These are phyloP conservation scores for Berberis thunbergii DNA, from an alignment of 164 flowering plant species.

Conservation along the genomic window DNA sequence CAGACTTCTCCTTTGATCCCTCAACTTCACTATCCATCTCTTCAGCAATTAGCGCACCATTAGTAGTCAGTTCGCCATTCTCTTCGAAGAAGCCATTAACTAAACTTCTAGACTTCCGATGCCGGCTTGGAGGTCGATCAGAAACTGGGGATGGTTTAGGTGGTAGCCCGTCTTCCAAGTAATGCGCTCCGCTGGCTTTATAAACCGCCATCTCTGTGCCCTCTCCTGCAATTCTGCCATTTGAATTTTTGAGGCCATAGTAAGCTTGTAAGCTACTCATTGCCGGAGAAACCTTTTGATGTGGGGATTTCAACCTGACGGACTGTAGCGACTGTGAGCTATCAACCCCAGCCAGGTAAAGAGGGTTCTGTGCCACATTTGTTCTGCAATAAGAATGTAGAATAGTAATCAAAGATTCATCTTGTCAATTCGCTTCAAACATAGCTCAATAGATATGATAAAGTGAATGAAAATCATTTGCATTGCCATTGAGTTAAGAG, in stretches of 20 bases:
- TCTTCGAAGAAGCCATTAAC: constrained; percentile 39
- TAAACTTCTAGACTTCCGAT: constrained; percentile 50
- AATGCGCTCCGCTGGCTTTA: constrained; percentile 26
- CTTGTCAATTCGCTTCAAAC: no score
- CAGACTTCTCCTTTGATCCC: constrained; percentile 35
- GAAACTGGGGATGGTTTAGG: not conserved
- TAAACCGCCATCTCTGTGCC: constrained; percentile 53
- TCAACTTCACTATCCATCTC: constrained; percentile 23
- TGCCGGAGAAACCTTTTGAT: constrained; percentile 51
- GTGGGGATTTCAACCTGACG: constrained; percentile 37
- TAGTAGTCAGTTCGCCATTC: constrained; percentile 12
- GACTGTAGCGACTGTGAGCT: constrained; percentile 63
- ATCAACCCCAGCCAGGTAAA: constrained; percentile 18
- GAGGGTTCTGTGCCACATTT: constrained; percentile 19
- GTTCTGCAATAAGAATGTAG: not conserved
- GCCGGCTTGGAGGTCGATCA: constrained; percentile 22
- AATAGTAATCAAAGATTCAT: no score
- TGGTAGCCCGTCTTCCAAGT: constrained; percentile 29
- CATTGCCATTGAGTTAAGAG: no score
- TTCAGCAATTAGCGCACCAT: constrained; percentile 17
- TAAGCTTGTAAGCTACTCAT: constrained; percentile 71
- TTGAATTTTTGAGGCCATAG: constrained; percentile 49
- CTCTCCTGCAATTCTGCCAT: constrained; percentile 21
- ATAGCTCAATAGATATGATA: no score
- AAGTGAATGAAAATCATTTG: no score